Percentiles rank a stretch among this genome's conserved stretches.
phyloP scores from a whole-genome alignment of 305 asterid genomes.

The Andrographis paniculata region DNA sequence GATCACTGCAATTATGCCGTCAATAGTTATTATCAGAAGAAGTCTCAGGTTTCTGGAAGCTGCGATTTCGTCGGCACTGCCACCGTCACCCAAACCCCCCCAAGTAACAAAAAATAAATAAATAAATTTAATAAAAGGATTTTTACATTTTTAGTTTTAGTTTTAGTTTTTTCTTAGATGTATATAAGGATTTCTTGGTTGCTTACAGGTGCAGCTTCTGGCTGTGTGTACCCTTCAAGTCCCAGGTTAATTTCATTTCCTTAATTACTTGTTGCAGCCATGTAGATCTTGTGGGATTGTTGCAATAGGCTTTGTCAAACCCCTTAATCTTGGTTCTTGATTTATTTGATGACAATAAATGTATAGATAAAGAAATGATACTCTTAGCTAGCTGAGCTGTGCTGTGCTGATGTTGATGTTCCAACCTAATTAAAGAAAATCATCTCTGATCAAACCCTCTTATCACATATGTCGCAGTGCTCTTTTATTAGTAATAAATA shows the following conservation, averaged over 20 bases:
- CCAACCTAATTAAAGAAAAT: neutral
- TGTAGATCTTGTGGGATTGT: neutral
- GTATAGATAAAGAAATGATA: neutral
- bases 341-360: too few species aligned
- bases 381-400: conserved; percentile 5
- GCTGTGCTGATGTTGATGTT: conserved; percentile 29
- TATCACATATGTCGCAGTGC: neutral
- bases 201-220: conserved; percentile 34
- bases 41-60: conserved; percentile 27
- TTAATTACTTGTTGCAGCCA: neutral
- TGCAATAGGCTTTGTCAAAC: too few species aligned
- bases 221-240: conserved; percentile 50
- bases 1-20: conserved; percentile 81
- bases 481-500: neutral
- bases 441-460: neutral
- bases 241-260: conserved; percentile 37
- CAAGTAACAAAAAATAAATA: too few species aligned
- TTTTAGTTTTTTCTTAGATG: neutral
- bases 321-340: too few species aligned
- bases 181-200: conserved; percentile 5
- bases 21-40: conserved; percentile 63
- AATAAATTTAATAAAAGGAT: too few species aligned
- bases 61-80: conserved; percentile 59
- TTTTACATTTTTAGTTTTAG: too few species aligned
- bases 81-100: conserved; percentile 21